These are phyloP conservation scores for Rhododendron vialii DNA, from an alignment of 148 eudicot genomes.

Conservation along the genomic window DNA sequence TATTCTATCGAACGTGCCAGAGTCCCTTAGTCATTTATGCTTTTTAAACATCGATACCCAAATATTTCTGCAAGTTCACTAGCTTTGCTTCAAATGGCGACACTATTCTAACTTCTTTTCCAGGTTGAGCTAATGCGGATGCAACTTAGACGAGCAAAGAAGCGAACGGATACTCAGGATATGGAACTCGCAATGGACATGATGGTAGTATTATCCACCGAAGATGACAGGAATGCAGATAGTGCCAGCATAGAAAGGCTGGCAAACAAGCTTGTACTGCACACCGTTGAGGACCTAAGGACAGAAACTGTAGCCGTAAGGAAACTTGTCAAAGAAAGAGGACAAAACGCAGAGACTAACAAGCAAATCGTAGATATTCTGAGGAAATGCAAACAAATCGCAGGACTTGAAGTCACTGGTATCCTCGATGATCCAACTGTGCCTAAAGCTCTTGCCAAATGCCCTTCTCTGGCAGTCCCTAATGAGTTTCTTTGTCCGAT, in stretches of 20 bases:
- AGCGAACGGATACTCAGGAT: slow-evolving; percentile 67
- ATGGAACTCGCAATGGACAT: slow-evolving; percentile 64
- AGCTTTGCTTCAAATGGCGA: not conserved
- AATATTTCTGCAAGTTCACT: not conserved
- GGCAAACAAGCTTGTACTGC: slow-evolving; percentile 54
- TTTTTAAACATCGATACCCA: not conserved
- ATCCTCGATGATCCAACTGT: slow-evolving; percentile 28
- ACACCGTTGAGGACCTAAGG: slow-evolving; percentile 43
- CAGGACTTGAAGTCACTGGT: slow-evolving; percentile 46
- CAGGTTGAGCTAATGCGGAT: slow-evolving; percentile 55
- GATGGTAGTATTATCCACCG: slow-evolving; percentile 42
- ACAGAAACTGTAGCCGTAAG: slow-evolving; percentile 44
- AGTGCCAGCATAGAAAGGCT: slow-evolving; percentile 46
- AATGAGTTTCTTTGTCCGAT: slow-evolving; percentile 84
- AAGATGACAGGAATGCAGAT: slow-evolving; percentile 45
- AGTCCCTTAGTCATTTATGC: not conserved
- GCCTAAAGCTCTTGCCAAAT: slow-evolving; percentile 23
- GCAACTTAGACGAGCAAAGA: slow-evolving; percentile 62
- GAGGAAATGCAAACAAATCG: slow-evolving; percentile 53
- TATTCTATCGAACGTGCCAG: not conserved
- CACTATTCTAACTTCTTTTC: not conserved
- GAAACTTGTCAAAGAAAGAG: slow-evolving; percentile 48
- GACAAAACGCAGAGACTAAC: slow-evolving; percentile 36
- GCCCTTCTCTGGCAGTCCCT: slow-evolving; percentile 42
- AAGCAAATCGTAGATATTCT: slow-evolving; percentile 40